A percentile compares a stretch with the other conserved stretches of the same genome.
These are phyloP conservation scores for Saturnispora serradocipensis DNA, from an alignment of 805 yeast genomes.

Conservation along the genomic window DNA sequence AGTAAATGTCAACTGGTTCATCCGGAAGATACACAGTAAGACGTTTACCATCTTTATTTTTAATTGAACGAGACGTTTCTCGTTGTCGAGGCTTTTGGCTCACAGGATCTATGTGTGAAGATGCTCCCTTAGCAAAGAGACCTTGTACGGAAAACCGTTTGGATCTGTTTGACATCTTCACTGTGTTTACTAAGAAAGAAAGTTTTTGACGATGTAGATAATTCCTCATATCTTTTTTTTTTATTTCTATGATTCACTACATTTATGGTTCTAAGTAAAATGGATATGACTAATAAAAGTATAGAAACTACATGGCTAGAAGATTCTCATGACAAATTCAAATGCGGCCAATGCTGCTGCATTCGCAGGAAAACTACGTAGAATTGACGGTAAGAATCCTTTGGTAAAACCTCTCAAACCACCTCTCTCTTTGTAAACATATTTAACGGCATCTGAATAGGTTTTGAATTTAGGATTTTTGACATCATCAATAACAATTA, in stretches of 20 bases:
- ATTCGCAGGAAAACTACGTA: conserved; percentile 86
- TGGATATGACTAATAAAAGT: neutral
- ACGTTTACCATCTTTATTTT: conserved; percentile 3
- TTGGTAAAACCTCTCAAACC: conserved; percentile 58
- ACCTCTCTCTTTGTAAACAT: conserved; percentile 57
- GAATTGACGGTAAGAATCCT: conserved; percentile 73
- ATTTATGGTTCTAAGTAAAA: neutral
- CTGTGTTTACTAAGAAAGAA: neutral
- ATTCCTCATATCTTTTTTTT: neutral
- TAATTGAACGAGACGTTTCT: neutral
- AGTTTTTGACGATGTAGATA: neutral
- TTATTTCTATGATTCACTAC: neutral
- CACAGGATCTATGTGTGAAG: neutral
- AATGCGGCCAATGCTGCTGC: conserved; percentile 90
- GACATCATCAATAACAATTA: conserved; percentile 71
- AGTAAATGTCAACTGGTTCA: neutral
- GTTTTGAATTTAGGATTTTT: conserved; percentile 59
- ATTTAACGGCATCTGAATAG: conserved; percentile 64
- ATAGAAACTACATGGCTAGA: conserved; percentile 5
- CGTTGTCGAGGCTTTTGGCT: neutral
- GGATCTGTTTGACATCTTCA: conserved; percentile 2
- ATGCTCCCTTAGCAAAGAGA: conserved; percentile 8
- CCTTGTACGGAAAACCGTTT: conserved; percentile 11
- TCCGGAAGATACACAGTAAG: conserved; percentile 6
- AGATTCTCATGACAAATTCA: conserved; percentile 65